phyloP scores from a whole-genome alignment of 768 basidiomycete species.

The Zangia roseola region DNA sequence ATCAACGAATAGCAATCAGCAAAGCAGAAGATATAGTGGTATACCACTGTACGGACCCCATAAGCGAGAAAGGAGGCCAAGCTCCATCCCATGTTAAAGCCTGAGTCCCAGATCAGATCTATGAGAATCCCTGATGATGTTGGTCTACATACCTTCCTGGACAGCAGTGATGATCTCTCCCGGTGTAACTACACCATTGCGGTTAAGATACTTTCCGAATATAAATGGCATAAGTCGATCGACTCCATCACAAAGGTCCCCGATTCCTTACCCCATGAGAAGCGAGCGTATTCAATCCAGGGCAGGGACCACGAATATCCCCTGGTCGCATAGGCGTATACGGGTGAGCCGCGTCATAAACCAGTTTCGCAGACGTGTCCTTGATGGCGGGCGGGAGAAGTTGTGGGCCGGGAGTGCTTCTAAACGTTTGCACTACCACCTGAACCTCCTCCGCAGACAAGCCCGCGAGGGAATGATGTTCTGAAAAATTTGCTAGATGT shows the following conservation, averaged over 20 bases:
- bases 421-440: constrained; percentile 11
- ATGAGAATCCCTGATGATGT: background rate
- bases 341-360: constrained; percentile 19
- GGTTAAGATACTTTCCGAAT: constrained; percentile 16
- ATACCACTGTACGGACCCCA: constrained; percentile 7
- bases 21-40: background rate
- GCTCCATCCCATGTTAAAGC: constrained; percentile 26
- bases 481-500: constrained; percentile 15
- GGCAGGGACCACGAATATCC: constrained; percentile 27
- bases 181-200: constrained; percentile 18
- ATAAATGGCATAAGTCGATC: background rate
- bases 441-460: constrained; percentile 17
- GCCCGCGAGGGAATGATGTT: constrained; percentile 22
- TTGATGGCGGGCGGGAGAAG: constrained; percentile 22
- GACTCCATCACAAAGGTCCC: background rate
- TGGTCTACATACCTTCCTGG: constrained; percentile 16
- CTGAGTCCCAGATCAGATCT: background rate
- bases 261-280: constrained; percentile 25
- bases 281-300: constrained; percentile 26
- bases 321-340: constrained; percentile 12
- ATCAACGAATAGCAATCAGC: background rate
- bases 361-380: constrained; percentile 24
- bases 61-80: constrained; percentile 22
- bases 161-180: constrained; percentile 22
- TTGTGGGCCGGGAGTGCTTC: constrained; percentile 22